Percentiles rank a stretch among this genome's conserved stretches.
phyloP scores from a whole-genome alignment of 768 basidiomycete species.

The Boletellus sp. region DNA sequence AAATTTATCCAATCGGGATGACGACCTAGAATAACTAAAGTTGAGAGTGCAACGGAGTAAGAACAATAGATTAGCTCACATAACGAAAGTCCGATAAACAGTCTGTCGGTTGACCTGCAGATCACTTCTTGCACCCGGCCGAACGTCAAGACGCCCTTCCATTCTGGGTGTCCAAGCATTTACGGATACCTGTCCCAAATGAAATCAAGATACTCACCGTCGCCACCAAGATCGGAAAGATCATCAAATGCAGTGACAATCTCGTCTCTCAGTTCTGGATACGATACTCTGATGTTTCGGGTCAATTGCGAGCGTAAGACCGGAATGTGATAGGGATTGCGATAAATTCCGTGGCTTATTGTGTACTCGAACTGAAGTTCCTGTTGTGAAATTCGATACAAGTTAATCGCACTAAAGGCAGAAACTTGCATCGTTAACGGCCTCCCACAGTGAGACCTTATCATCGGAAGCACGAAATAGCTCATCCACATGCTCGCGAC shows the following conservation, averaged over 20 bases:
- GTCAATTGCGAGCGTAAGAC: conserved; percentile 32
- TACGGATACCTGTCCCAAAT: too few species aligned
- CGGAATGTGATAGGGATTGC: too few species aligned
- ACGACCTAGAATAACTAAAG: conserved; percentile 6
- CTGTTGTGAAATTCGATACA: neutral
- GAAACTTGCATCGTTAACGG: conserved; percentile 29
- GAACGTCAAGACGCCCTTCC: conserved; percentile 15
- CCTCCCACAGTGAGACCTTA: conserved; percentile 33
- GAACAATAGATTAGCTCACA: conserved; percentile 1
- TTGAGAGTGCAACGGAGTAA: too few species aligned
- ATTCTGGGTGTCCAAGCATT: conserved; percentile 9
- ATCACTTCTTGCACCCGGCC: too few species aligned
- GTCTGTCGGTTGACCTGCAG: too few species aligned
- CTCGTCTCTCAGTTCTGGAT: conserved; percentile 44
- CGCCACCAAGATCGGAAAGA: conserved; percentile 29
- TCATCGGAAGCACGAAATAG: conserved; percentile 39
- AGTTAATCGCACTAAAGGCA: neutral
- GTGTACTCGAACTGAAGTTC: neutral
- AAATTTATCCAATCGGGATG: conserved; percentile 30
- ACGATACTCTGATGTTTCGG: conserved; percentile 36
- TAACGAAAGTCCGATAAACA: conserved; percentile 15
- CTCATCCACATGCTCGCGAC: conserved; percentile 34
- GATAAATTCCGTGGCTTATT: neutral
- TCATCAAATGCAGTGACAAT: conserved; percentile 37
- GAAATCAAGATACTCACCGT: conserved; percentile 10